phyloP scores from a whole-genome alignment of 495 filamentous ascomycete genomes.

The Symbiotaphrina buchneri region DNA sequence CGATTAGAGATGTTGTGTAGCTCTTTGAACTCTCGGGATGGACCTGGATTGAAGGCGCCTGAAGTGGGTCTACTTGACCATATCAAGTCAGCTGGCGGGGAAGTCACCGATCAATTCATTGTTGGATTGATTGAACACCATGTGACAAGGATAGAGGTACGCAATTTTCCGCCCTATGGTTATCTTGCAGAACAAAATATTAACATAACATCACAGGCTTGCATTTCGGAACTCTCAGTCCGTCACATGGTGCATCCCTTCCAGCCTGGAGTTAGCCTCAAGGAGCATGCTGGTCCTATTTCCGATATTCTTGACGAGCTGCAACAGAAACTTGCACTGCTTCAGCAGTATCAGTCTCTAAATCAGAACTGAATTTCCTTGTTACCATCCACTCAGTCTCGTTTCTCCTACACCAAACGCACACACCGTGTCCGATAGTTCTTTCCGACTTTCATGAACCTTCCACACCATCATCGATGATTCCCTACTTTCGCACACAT shows the following conservation, averaged over 20 bases:
- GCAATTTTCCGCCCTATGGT: conserved; percentile 11
- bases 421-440: too few relatives aligned
- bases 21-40: conserved; percentile 44
- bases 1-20: conserved; percentile 84
- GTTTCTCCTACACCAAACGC: too few relatives aligned
- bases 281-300: conserved; percentile 29
- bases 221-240: conserved; percentile 38
- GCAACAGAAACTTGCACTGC: conserved; percentile 22
- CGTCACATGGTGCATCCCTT: conserved; percentile 39
- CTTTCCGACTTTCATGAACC: too few relatives aligned
- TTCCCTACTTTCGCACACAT: too few relatives aligned
- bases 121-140: conserved; percentile 81
- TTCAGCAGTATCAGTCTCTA: too few relatives aligned
- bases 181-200: background rate
- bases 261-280: conserved; percentile 17
- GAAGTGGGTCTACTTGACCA: conserved; percentile 63
- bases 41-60: conserved; percentile 35
- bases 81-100: conserved; percentile 64
- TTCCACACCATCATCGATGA: too few relatives aligned
- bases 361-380: too few relatives aligned
- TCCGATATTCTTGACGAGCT: conserved; percentile 23
- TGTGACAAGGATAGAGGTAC: conserved; percentile 83
- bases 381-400: too few relatives aligned
- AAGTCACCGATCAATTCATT: conserved; percentile 69
- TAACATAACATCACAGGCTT: conserved; percentile 20